Evolutionary conservation across 768 basidiomycete species (phyloP), one percentile per base, ranked within the genome.

Genomic region (Saitozyma sp.): DNA sequence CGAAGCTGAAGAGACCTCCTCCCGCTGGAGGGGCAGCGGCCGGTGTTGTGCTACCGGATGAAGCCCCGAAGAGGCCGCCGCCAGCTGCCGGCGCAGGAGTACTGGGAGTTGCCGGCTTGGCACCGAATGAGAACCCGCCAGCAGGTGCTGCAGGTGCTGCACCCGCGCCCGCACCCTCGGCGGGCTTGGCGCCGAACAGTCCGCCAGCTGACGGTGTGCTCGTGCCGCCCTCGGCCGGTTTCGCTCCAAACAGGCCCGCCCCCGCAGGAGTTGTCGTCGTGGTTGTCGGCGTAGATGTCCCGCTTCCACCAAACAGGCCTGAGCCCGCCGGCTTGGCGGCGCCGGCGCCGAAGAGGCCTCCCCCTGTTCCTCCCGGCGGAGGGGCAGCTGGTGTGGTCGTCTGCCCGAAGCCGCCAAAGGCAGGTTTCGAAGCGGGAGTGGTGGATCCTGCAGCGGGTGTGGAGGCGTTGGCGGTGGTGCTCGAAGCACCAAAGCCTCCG

Each of bases 361-460:
- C 54, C 54, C 8, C 45, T 2, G 45, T 2, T 46, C 45, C 13
- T 13, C 45, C 66, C 20, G 69, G 73, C 4, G 73, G 49, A 58
- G 62, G 63, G 11, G 73, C 68, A 17, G 73, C 67, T 0, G 73
- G 69, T 2, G 73, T 69, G 8, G 70, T 64, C 20, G 59, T 29
- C 11, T 59, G 49, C 6, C 69, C 69, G 55, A 69, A 69, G 14
- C 66, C 65, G 5, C 69, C 69, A 40, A 74, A 74, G 7, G 54
- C 46, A n/a, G 73, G 59, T 57, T 74, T 74, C 1, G 67, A 16
- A 17, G 65, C 70, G n/a, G 73, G 73, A 16, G 73, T 74, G 2
- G 73, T 70, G 1, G 67, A 64, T 13, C 67, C 72, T 39, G 69
- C 56, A 48, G 61, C 46, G 8, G 54, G 29, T 49, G 64, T 42